A percentile compares a stretch with the other conserved stretches of the same genome.
Conservation (phyloP, 495 filamentous ascomycete genomes). For the Hypomontagnella monticulosa region DNA sequence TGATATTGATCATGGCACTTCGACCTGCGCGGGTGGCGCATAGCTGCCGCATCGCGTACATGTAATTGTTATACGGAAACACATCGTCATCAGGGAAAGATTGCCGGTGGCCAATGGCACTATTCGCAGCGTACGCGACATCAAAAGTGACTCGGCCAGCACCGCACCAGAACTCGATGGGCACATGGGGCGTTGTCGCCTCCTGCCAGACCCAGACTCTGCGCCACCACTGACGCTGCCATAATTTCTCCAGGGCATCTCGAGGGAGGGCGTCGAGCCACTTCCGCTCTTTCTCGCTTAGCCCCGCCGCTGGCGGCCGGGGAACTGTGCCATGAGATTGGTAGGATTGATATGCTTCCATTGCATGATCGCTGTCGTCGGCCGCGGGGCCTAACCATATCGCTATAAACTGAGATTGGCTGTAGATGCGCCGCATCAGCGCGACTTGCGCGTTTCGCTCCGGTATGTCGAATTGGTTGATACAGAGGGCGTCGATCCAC, state of each 20-base stretch:
- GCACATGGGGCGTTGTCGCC: constrained; percentile 11
- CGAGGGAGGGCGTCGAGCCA: no score
- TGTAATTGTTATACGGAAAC: constrained; percentile 10
- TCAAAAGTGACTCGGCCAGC: constrained; percentile 2
- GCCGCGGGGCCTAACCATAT: constrained; percentile 31
- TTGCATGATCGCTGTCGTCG: constrained; percentile 14
- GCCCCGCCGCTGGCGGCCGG: no score
- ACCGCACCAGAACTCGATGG: constrained; percentile 18
- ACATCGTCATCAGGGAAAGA: no score
- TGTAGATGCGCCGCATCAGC: constrained; percentile 31
- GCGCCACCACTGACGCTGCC: constrained; percentile 11
- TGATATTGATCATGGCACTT: constrained; percentile 2
- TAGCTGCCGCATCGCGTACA: constrained; percentile 4
- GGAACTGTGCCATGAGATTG: background rate
- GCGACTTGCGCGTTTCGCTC: constrained; percentile 28
- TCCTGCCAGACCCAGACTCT: constrained; percentile 28
- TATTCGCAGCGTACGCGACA: constrained; percentile 4
- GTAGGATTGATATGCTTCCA: constrained; percentile 8
- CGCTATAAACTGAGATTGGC: constrained; percentile 17
- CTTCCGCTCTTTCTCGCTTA: no score
- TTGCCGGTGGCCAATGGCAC: background rate
- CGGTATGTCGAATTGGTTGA: constrained; percentile 23
- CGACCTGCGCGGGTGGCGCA: background rate
- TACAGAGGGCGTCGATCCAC: constrained; percentile 33
- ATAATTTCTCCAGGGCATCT: background rate